Evolutionary conservation across 305 asterid genomes (phyloP), one percentile per base, ranked within the genome.

Genomic region (Rubia balearica): DNA sequence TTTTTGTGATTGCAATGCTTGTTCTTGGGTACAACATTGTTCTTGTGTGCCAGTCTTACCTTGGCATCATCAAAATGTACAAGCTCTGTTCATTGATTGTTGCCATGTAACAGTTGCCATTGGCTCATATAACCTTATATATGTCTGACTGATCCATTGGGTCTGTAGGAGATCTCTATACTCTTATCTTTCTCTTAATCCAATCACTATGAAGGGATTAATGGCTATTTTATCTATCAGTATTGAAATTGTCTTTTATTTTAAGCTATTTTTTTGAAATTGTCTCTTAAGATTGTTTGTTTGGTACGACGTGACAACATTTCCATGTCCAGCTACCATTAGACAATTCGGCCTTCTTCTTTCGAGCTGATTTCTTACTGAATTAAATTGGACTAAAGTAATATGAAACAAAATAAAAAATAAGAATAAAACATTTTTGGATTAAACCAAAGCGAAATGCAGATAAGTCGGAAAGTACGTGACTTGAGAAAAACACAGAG

Each of bases 31-130:
- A 65, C 56, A 40, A 65, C 65, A 61, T 22, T 24, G 38, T 65
- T 60, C 45, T 17, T 57, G 60, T 16, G 2, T 33, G 66, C 55
- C n/a, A 48, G 55, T 53, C 62, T 42, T 33, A 65, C 14, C 57
- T 55, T 46, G 57, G 56, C 72, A 46, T 68, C 57, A 48, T 42
- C 77, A 61, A 30, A 69, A 33, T 59, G 69, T 74, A 74, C 69
- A 61, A 62, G 73, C 77, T 51, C 17, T 61, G 70, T 68, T 60
- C 53, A 24, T 55, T 27, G 59, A 41, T 59, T 22, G 38, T 51
- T 51, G 61, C 49, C 61, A 24, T 57, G 71, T 17, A 65, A 73
- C 63, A 42, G 27, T 6, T 67, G 55, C 63, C 60, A 51, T 67
- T 30, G 69, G 46, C 69, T 59, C 64, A 36, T 42, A 27, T 64